These are phyloP conservation scores for Phoenix dactylifera DNA, from an alignment of 176 grass and related monocot genomes.

Conservation along the genomic window DNA sequence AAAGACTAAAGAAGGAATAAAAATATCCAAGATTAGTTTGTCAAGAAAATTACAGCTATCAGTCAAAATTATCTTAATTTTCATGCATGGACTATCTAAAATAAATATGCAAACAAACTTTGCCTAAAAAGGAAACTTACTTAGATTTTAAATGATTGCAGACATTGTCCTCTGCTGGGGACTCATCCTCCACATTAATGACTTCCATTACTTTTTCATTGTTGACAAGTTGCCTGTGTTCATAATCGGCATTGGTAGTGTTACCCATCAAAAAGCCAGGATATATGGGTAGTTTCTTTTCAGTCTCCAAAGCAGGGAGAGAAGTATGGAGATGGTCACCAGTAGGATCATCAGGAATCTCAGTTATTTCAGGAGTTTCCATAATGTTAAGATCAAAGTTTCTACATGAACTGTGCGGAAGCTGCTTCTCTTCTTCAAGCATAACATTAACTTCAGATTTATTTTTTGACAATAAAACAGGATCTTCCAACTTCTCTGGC, in stretches of 20 bases:
- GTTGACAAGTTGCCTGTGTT: not conserved
- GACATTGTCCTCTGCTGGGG: slow-evolving; percentile 23
- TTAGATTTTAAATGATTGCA: slow-evolving; percentile 24
- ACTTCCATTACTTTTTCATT: slow-evolving; percentile 20
- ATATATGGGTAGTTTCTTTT: slow-evolving; percentile 2
- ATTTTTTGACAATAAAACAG: slow-evolving; percentile 7
- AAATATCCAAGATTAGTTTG: no score
- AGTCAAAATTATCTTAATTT: no score
- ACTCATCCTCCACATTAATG: slow-evolving; percentile 39
- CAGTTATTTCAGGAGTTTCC: slow-evolving; percentile 24
- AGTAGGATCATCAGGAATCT: slow-evolving; percentile 14
- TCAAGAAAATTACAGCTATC: no score
- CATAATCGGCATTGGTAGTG: slow-evolving; percentile 7
- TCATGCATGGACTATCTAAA: no score
- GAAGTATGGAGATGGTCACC: slow-evolving; percentile 12
- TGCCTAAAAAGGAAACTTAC: slow-evolving; percentile 21
- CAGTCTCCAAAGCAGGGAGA: slow-evolving; percentile 19
- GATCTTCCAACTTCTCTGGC: not conserved
- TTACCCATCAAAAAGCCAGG: slow-evolving; percentile 15
- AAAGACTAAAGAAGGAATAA: no score
- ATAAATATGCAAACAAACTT: slow-evolving; percentile 11
- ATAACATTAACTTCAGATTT: slow-evolving; percentile 15
- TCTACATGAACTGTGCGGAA: slow-evolving; percentile 26
- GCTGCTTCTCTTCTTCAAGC: slow-evolving; percentile 28
- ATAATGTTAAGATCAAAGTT: slow-evolving; percentile 40